A percentile compares a stretch with the other conserved stretches of the same genome.
These are phyloP conservation scores for Aspergillus hancockii DNA, from an alignment of 495 filamentous ascomycete genomes.

Conservation along the genomic window DNA sequence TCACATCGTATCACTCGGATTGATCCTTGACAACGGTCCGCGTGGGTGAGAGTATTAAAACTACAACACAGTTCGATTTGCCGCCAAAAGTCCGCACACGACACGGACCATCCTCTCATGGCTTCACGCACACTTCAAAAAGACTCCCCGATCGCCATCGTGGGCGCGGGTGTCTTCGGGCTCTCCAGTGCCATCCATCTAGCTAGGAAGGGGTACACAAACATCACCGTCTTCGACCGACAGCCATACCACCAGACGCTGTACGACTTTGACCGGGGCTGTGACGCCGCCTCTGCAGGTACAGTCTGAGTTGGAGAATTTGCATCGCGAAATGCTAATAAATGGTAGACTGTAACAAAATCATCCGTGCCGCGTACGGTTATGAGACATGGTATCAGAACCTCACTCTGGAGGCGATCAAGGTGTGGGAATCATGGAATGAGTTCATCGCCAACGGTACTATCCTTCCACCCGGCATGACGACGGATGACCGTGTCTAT, in stretches of 20 bases:
- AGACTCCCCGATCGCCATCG: conserved; percentile 35
- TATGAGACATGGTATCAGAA: conserved; percentile 40
- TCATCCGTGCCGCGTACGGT: conserved; percentile 45
- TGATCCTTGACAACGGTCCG: too few species aligned
- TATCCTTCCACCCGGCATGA: conserved; percentile 34
- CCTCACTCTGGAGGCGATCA: conserved; percentile 40
- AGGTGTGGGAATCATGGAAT: conserved; percentile 46
- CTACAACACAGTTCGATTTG: too few species aligned
- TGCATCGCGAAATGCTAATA: too few species aligned
- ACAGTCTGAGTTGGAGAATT: too few species aligned
- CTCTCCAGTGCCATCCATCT: conserved; percentile 43
- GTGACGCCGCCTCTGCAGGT: conserved; percentile 38
- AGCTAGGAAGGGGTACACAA: conserved; percentile 36
- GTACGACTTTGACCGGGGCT: conserved; percentile 31
- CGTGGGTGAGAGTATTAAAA: too few species aligned
- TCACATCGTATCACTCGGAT: too few species aligned
- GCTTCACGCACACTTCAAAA: neutral
- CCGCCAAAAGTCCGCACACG: neutral
- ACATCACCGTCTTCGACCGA: conserved; percentile 45
- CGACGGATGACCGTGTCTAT: conserved; percentile 28
- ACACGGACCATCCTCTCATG: neutral
- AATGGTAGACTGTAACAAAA: conserved; percentile 49
- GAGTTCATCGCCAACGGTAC: conserved; percentile 24
- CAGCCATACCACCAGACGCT: conserved; percentile 37
- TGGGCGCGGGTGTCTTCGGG: conserved; percentile 50